A percentile compares a stretch with the other conserved stretches of the same genome.
Evolutionary conservation across 2,329 filamentous ascomycete genomes (phyloP).

Genomic region (Alternaria rosae): DNA sequence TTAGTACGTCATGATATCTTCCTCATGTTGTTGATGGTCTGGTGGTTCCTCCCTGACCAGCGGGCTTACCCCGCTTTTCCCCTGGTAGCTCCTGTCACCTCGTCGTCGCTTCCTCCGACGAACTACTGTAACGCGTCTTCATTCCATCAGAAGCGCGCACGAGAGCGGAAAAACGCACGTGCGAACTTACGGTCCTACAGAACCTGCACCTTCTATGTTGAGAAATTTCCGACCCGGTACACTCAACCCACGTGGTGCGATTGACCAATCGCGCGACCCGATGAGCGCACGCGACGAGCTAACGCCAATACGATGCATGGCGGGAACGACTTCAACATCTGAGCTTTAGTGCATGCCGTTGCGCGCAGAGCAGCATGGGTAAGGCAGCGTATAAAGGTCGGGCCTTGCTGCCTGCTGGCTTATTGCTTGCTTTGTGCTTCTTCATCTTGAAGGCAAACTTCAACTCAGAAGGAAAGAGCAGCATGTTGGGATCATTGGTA

Average conservation of each 20-base stretch:
- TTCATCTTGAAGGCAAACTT: conserved; percentile 1
- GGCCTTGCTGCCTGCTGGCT: conserved; percentile 10
- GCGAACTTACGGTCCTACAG: background rate
- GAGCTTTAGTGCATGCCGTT: conserved; percentile 14
- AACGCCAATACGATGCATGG: background rate
- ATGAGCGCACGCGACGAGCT: conserved; percentile 21
- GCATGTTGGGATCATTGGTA: conserved; percentile 26
- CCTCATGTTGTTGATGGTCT: background rate
- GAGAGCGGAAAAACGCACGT: background rate
- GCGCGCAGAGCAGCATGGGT: conserved; percentile 6
- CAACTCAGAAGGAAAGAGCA: background rate
- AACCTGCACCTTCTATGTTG: background rate
- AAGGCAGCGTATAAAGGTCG: conserved; percentile 18
- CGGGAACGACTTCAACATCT: conserved; percentile 7
- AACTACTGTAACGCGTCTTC: background rate
- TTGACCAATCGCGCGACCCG: conserved; percentile 17
- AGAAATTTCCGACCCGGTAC: background rate
- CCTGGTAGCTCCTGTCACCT: background rate
- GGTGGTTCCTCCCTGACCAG: background rate
- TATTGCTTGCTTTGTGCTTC: conserved; percentile 3
- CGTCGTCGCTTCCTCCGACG: background rate
- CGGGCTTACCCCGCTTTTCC: background rate
- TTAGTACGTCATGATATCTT: background rate
- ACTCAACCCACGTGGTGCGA: background rate
- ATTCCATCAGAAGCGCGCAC: background rate